Base-by-base conservation (phyloP, 495 filamentous ascomycete species). In the Chaetomidium leptoderma region DNA sequence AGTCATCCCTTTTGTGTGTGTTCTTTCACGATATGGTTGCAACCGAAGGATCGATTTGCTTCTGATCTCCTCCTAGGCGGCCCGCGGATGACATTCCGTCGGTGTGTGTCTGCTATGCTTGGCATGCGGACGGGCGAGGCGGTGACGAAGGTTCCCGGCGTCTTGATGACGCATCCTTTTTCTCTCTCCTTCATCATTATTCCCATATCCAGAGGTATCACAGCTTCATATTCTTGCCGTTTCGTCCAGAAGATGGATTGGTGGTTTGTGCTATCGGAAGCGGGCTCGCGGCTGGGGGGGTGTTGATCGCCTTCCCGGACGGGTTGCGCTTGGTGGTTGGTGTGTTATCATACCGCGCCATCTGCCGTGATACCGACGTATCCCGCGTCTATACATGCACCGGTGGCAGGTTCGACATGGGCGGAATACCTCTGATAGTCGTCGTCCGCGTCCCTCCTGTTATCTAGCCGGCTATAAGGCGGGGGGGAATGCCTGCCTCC, bases 21-120 rank as follows among this genome's bases (percentile, higher is more conserved):
- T n/a, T n/a, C n/a, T n/a, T n/a, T n/a, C n/a, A n/a, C n/a, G 47
- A 36, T 36, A n/a, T 11, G 17, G 47, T 44, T 35, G 29, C 47
- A 35, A n/a, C 19, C 37, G 29, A 36, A 52, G 55, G 55, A 58
- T 58, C 37, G 47, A 30, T 58, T 45, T 50, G 39, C 47, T 43
- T 44, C 37, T 49, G 44, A 46, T 29, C 11, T 27, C 19, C 4
- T 19, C 29, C n/a, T n/a, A n/a, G n/a, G n/a, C n/a, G n/a, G n/a
- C n/a, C n/a, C n/a, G n/a, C n/a, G n/a, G n/a, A n/a, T n/a, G n/a
- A n/a, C n/a, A n/a, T n/a, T n/a, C n/a, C n/a, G n/a, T 9, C 1
- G 6, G 29, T 24, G 42, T 24, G 23, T 44, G 42, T 14, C 3
- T 44, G 27, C 19, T 39, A 11, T 52, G 24, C 23, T 39, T 29